phyloP scores from a whole-genome alignment of 2,329 filamentous ascomycete genomes.

The Fusarium armeniacum region DNA sequence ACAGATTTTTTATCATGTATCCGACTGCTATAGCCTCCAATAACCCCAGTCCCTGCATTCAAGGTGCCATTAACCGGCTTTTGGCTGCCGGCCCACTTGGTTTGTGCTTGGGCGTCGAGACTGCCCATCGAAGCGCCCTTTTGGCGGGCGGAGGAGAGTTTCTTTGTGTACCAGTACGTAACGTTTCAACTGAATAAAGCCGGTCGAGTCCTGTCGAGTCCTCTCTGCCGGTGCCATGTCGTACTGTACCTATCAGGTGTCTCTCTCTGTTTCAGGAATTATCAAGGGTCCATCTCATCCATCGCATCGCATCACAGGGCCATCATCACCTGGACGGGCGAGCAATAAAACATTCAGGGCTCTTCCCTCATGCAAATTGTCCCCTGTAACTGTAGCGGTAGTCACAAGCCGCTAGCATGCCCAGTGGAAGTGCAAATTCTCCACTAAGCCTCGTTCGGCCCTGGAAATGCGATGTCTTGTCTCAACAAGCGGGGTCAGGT shows the following conservation, averaged over 20 bases:
- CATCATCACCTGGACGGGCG: conserved; percentile 41
- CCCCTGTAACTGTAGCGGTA: conserved; percentile 33
- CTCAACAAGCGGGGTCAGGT: conserved; percentile 41
- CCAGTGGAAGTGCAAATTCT: conserved; percentile 17
- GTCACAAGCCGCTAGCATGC: conserved; percentile 41
- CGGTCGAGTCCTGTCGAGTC: background rate
- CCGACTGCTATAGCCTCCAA: conserved; percentile 16
- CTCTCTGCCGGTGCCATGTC: conserved; percentile 7
- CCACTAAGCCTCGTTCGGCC: conserved; percentile 34
- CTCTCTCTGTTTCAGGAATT: conserved; percentile 20
- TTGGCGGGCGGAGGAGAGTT: conserved; percentile 3
- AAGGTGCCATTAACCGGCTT: conserved; percentile 44
- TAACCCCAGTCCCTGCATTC: conserved; percentile 39
- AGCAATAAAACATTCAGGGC: conserved; percentile 15
- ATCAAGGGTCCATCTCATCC: conserved; percentile 10
- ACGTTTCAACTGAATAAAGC: conserved; percentile 10
- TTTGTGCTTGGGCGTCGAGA: conserved; percentile 43
- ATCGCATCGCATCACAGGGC: conserved; percentile 37
- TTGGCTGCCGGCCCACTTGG: conserved; percentile 46
- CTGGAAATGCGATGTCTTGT: conserved; percentile 34
- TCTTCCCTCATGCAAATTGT: conserved; percentile 23
- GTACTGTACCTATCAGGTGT: conserved; percentile 35
- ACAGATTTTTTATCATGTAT: no score
- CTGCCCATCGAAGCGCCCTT: background rate
- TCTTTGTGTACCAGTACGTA: conserved; percentile 25